Base-by-base conservation (phyloP, 257 asterid genomes). In the Salvia splendens region DNA sequence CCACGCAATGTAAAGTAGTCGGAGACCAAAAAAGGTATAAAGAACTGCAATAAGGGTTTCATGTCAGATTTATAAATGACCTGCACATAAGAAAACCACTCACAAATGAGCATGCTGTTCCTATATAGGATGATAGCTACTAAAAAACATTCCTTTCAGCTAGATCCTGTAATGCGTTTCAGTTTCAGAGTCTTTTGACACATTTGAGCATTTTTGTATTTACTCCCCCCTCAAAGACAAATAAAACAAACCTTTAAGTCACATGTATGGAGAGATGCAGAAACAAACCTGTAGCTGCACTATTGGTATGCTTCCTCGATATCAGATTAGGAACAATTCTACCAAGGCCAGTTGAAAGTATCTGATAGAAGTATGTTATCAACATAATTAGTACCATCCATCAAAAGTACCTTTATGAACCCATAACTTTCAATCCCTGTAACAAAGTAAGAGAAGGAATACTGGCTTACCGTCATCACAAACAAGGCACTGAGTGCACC, bases 401-500 rank as follows among this genome's bases (percentile, higher is more conserved):
- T 43, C 54, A 43, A 12, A 43, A 43, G 67, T 24, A 24, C 41
- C 11, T 24, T 16, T 61, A 42, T 3, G 20, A 61, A 24, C 30
- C 30, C 30, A 24, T 24, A 24, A 24, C 30, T 1, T 42, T 5
- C 52, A 43, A 43, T 43, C 16, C 41, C 16, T 20, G 24, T 24
- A 9, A 3, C 24, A 12, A 20, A 11, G 53, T 24, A 61, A 40
- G 41, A 6, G 54, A 12, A 42, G 33, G 36, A 38, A 64, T 45
- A 57, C 65, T 42, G 64, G 76, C 95, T 88, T 82, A 90, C 99
- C 12, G 99, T 93, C 99, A 93, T 93, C 68, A 93, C 85, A 80
- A 89, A 83, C 87, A 91, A 79, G 67, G 98, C 96, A 77, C 95
- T 91, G 66, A 91, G 95, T n/a, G 98, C 98, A 69, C 98, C 96